Percentiles rank a stretch among this genome's conserved stretches.
Conservation (phyloP, 129 eudicot species). For the Chrysanthemum lavandulifolium region DNA sequence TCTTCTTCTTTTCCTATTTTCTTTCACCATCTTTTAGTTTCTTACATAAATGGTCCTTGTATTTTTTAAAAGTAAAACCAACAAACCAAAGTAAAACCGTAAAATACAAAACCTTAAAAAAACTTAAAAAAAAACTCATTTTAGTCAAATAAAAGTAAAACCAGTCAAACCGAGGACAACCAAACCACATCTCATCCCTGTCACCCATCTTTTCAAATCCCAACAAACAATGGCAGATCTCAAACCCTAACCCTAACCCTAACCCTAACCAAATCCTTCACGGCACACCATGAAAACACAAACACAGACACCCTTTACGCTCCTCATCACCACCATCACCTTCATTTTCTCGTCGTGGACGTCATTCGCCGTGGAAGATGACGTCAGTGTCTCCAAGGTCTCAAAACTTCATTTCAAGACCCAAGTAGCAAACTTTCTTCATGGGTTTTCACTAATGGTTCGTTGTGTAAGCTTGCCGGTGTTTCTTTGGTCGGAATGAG, state of each 20-base stretch:
- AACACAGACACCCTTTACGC: neutral
- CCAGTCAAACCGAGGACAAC: constrained; percentile 17
- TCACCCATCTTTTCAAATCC: constrained; percentile 30
- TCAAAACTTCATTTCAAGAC: constrained; percentile 51
- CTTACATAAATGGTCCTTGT: too few relatives aligned
- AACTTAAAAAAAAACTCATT: constrained; percentile 10
- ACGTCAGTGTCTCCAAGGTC: constrained; percentile 55
- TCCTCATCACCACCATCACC: constrained; percentile 7
- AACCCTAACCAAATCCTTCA: neutral
- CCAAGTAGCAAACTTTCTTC: constrained; percentile 38
- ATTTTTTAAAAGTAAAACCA: too few relatives aligned
- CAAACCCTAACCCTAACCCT: constrained; percentile 13
- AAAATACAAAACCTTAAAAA: constrained; percentile 18
- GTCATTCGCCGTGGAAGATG: constrained; percentile 55
- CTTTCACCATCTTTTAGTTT: too few relatives aligned
- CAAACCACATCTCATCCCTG: constrained; percentile 33
- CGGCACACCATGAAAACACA: constrained; percentile 19
- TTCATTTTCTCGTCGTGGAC: neutral
- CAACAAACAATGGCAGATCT: constrained; percentile 6
- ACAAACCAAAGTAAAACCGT: too few relatives aligned
- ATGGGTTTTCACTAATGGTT: constrained; percentile 56
- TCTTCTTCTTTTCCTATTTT: too few relatives aligned
- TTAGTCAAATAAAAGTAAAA: constrained; percentile 31
- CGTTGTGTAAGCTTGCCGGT: constrained; percentile 55
- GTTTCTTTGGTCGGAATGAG: constrained; percentile 80